These are phyloP conservation scores for Penicillium verhagenii DNA, from an alignment of 495 filamentous ascomycete genomes.

Conservation along the genomic window DNA sequence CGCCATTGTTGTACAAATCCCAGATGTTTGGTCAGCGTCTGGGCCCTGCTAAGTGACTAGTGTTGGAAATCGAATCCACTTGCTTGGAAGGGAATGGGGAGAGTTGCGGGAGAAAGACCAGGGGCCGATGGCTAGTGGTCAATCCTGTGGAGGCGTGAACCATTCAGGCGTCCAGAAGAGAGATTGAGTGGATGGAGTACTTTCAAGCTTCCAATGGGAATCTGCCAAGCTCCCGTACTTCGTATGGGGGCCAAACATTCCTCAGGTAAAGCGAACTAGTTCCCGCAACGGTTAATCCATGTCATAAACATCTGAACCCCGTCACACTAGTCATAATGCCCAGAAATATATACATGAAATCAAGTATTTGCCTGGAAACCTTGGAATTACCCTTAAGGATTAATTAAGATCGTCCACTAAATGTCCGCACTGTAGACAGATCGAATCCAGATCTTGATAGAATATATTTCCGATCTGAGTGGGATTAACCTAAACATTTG, in stretches of 20 bases:
- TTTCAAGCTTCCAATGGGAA: too few relatives aligned
- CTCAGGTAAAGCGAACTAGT: neutral
- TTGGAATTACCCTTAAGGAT: too few relatives aligned
- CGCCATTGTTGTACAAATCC: too few relatives aligned
- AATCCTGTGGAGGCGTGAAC: neutral
- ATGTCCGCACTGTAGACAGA: neutral
- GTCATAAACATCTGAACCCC: neutral
- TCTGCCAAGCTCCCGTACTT: neutral
- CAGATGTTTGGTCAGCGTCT: too few relatives aligned
- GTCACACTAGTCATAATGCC: neutral
- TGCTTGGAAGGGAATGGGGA: too few relatives aligned
- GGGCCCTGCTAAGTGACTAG: neutral
- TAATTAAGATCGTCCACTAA: neutral
- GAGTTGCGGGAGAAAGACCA: neutral
- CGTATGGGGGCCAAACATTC: neutral
- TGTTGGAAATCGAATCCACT: too few relatives aligned
- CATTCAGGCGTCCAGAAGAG: neutral
- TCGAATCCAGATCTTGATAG: neutral
- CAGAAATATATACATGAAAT: neutral
- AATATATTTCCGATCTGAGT: neutral
- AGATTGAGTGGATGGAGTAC: too few relatives aligned
- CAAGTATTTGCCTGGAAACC: neutral
- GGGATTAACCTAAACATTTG: neutral
- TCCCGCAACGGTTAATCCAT: neutral
- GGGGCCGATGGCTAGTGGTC: neutral